Evolutionary conservation across 345 rosid species (phyloP).

Genomic region (Angophora floribunda): DNA sequence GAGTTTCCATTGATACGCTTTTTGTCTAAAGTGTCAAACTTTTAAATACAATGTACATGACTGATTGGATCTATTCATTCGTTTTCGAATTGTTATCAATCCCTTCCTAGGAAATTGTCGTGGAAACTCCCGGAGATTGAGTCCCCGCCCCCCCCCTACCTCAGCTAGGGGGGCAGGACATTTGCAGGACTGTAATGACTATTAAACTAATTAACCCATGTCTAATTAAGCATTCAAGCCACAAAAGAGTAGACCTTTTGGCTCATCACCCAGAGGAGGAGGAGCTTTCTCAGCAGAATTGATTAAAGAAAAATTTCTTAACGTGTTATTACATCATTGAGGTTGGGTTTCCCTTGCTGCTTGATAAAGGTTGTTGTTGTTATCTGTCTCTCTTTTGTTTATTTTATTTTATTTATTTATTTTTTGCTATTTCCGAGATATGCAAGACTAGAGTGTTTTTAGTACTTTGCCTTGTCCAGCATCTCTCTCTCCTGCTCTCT

Average conservation of each 20-base stretch:
- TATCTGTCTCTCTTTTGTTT: neutral
- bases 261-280: neutral
- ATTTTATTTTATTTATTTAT: neutral
- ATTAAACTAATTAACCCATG: neutral
- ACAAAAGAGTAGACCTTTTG: neutral
- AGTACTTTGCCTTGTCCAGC: neutral
- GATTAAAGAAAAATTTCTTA: neutral
- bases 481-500: neutral
- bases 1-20: rapidly evolving
- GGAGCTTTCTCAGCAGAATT: neutral
- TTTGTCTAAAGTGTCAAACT: neutral
- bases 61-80: neutral
- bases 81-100: neutral
- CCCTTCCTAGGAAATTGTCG: neutral
- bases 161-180: neutral
- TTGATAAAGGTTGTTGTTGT: neutral
- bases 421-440: neutral
- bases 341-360: neutral
- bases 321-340: neutral
- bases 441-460: neutral
- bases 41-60: too few species aligned
- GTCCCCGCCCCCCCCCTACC: neutral
- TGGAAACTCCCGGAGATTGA: neutral
- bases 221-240: neutral
- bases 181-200: neutral